A percentile compares a stretch with the other conserved stretches of the same genome.
Conservation (phyloP, 2,329 filamentous ascomycete genomes). For the Apiospora arundinis region DNA sequence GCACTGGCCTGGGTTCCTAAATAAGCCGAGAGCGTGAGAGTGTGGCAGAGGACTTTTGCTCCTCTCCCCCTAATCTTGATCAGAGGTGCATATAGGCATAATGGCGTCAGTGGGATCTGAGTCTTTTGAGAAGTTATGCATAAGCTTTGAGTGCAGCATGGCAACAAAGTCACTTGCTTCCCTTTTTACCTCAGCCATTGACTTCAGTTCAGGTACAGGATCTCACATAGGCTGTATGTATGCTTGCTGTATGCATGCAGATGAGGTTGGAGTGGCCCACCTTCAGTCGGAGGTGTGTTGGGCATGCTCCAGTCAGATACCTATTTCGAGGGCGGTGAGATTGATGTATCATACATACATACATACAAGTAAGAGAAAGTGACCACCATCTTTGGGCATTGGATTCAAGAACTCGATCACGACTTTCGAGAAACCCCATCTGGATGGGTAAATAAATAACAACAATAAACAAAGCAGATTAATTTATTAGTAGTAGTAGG, state of each 20-base stretch:
- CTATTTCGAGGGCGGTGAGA: background rate
- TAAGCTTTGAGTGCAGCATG: background rate
- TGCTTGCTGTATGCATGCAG: constrained; percentile 1
- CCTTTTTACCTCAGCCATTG: background rate
- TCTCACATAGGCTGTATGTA: constrained; percentile 9
- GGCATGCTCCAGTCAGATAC: background rate
- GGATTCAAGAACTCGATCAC: background rate
- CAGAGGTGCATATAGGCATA: background rate
- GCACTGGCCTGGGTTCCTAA: too few species aligned
- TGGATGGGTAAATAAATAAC: background rate
- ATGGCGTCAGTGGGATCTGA: background rate
- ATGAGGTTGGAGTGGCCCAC: background rate
- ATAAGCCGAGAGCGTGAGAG: too few species aligned
- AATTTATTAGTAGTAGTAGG: background rate
- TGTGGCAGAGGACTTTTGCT: background rate
- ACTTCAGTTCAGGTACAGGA: constrained; percentile 10
- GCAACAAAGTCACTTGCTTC: background rate
- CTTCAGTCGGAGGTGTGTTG: background rate
- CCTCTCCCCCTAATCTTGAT: background rate
- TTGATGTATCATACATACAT: background rate
- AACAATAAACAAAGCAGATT: background rate
- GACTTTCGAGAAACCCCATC: background rate
- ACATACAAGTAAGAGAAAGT: background rate
- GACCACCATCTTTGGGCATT: background rate
- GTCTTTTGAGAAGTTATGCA: constrained; percentile 2